Evolutionary conservation across 208 protist genomes (phyloP), one percentile per base, ranked within the genome.

Genomic region (Histomonas meleagridis): DNA sequence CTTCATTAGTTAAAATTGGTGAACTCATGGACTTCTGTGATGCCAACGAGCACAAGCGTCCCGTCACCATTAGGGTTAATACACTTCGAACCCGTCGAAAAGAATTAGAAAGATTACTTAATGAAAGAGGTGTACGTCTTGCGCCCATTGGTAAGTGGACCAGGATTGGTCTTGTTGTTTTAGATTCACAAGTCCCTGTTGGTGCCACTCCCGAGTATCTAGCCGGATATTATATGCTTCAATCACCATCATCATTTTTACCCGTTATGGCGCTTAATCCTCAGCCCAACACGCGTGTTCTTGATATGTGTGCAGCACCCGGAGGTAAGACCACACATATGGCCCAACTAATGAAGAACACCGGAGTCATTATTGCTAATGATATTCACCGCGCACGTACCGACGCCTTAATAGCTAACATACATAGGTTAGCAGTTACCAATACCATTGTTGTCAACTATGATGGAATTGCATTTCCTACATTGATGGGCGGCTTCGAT

Each of bases 311-410:
- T 38, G 97, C 98, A 38, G 98, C 98, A 0, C 98, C 98, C 26
- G 98, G 98, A 76, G 98, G 98, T 57, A 99, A 99, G 94, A 99
- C 98, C 1, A 98, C 97, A 0, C 98, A 99, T 93, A 97, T 99
- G 76, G 95, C 92, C 40, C 78, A 90, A 48, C 46, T 99, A 51
- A 99, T 99, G 98, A 98, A 98, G 92, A 99, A 99, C 94, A 98
- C 96, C 12, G 98, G 98, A 57, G 93, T 97, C 0, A 86, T 99
- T 4, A 96, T 99, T 91, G 97, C 98, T 46, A 99, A 99, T 94
- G 98, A 99, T 93, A 92, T 97, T 51, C 97, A 96, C 92, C 96
- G 96, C 92, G 95, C 97, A 12, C 94, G 98, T 46, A 95, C 96
- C 60, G 97, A 97, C 91, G 96, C 97, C n/a, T 93, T 99, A 7